Conservation (phyloP, 2,329 filamentous ascomycete genomes). For the Colletotrichum neosansevieriae region DNA sequence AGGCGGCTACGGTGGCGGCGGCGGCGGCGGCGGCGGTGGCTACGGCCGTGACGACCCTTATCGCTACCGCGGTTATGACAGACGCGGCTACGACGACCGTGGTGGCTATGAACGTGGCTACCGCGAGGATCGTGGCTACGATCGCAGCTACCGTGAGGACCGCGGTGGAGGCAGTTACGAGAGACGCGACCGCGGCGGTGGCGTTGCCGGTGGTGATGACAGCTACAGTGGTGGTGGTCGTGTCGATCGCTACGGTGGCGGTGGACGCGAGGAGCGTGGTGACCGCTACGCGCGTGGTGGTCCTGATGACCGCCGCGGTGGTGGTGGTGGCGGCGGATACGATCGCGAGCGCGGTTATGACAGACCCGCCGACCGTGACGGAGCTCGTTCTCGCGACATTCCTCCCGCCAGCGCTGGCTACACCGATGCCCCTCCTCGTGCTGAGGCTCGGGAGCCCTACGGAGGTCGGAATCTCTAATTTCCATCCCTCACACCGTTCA, state of each 20-base stretch:
- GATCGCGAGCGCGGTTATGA: slow-evolving; percentile 60
- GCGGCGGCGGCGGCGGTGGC: slow-evolving; percentile 57
- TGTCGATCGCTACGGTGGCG: slow-evolving; percentile 56
- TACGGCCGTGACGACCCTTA: slow-evolving; percentile 68
- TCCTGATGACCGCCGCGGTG: slow-evolving; percentile 51
- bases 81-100: slow-evolving; percentile 52
- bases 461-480: slow-evolving; percentile 52
- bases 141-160: slow-evolving; percentile 60
- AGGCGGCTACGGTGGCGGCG: slow-evolving; percentile 50
- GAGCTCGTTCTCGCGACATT: slow-evolving; percentile 54
- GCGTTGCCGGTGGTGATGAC: slow-evolving; percentile 49
- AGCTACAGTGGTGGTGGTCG: slow-evolving; percentile 50
- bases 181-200: slow-evolving; percentile 64
- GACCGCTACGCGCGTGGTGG: slow-evolving; percentile 58
- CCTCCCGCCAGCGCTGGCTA: slow-evolving; percentile 54
- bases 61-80: slow-evolving; percentile 66
- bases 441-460: slow-evolving; percentile 58
- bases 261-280: slow-evolving; percentile 53
- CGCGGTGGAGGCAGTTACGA: slow-evolving; percentile 64
- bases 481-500: neutral
- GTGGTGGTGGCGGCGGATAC: slow-evolving; percentile 54
- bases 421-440: slow-evolving; percentile 56
- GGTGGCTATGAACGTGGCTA: slow-evolving; percentile 64
- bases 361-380: slow-evolving; percentile 52
- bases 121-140: slow-evolving; percentile 60